Evolutionary conservation across 2,329 filamentous ascomycete species (phyloP), one percentile per base, ranked within the genome.

Genomic region (Anthostomella pinea): DNA sequence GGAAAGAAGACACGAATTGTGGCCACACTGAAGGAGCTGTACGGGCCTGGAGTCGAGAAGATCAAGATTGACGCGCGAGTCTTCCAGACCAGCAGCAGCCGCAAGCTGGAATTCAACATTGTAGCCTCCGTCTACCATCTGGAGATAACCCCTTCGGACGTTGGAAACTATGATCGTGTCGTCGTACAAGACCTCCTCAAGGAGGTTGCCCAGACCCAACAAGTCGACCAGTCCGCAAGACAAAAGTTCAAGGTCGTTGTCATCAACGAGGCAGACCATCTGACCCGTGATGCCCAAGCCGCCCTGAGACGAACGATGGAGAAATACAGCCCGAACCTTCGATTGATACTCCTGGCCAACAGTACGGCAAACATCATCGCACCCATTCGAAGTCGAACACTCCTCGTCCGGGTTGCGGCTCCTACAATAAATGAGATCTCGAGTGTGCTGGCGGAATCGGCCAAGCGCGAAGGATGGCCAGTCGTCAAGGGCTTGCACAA

Each of bases 61-160:
- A 98, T 98, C 75, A 97, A 97, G 70, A 97, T 98, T 66, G 93
- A 98, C 60, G 87, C 89, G 9, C 86, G 93, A 48, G 85, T 96
- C 41, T 98, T 98, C 70, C 90, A 95, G 66, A 97, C 93, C 1
- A 90, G 81, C 15, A 85, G 84, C 58, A 97, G 95, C 65, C 88
- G 93, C 60, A 98, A 98, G 67, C 83, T 98, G 54, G 93, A 98
- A 67, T 98, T 98, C 77, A 98, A 96, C 69, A 95, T 98, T 48
- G 93, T 98, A 36, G 83, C 90, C 28, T 97, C 91, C 1, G 82
- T 96, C 47, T 98, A 98, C 68, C 93, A 98, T 64, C 83, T 98
- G 53, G 93, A 98, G 64, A 98, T 98, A 58, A 98, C 93, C 6
- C 93, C 93, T 0, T 94, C 88, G 1, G 93, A 98, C 53, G 93